Percentiles rank a stretch among this genome's conserved stretches.
These are phyloP conservation scores for Solanum lycopersicoides DNA, from an alignment of 257 asterid genomes.

Conservation along the genomic window DNA sequence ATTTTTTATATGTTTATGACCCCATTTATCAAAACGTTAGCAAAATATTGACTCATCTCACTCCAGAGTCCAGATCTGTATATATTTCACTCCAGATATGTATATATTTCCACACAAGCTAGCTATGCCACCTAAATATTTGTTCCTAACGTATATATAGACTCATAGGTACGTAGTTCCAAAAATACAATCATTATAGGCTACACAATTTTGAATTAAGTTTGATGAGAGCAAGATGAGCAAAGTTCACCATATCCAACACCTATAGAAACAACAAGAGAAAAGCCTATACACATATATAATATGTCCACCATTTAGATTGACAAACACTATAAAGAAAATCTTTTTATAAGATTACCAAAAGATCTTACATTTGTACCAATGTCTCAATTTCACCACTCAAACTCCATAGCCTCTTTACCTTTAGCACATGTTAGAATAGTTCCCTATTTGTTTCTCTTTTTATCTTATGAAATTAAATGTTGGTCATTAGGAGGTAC, in stretches of 20 bases:
- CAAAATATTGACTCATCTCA: neutral
- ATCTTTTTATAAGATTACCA: neutral
- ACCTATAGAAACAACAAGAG: neutral
- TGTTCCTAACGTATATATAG: neutral
- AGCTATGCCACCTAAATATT: neutral
- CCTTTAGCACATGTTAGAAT: constrained; percentile 3
- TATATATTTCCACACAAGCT: neutral
- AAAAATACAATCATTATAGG: neutral
- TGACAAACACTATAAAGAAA: neutral
- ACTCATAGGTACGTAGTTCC: too few relatives aligned
- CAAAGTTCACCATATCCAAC: neutral
- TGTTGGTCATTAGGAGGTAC: constrained; percentile 5
- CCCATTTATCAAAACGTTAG: neutral
- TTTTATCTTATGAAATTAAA: neutral
- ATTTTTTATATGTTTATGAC: neutral
- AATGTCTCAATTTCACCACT: constrained; percentile 1
- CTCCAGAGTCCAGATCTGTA: neutral
- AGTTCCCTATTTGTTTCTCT: neutral
- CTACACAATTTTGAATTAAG: neutral
- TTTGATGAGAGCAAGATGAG: neutral
- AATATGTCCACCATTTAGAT: neutral
- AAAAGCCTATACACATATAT: neutral
- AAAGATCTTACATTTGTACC: neutral
- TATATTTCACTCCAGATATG: neutral
- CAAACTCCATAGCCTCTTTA: constrained; percentile 3